phyloP scores from a whole-genome alignment of 2,329 filamentous ascomycete genomes.

The Lasiodiplodia citricola region DNA sequence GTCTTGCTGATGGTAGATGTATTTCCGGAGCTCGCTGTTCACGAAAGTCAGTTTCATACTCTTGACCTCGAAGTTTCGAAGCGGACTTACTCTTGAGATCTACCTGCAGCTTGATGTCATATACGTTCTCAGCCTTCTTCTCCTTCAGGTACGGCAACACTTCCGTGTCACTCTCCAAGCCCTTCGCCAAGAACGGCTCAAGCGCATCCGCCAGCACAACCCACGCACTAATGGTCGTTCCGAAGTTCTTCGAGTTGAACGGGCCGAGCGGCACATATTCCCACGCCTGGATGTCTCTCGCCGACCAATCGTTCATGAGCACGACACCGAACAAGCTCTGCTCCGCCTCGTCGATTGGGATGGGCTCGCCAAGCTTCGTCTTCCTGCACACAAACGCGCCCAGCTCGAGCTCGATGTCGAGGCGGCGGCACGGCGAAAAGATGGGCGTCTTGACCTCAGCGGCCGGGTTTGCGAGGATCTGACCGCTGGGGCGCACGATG shows the following conservation, averaged over 20 bases:
- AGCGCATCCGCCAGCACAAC: conserved; percentile 78
- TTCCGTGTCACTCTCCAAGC: conserved; percentile 60
- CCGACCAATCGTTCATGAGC: conserved; percentile 87
- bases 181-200: conserved; percentile 66
- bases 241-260: conserved; percentile 86
- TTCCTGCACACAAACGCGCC: conserved; percentile 73
- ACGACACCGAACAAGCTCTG: conserved; percentile 80
- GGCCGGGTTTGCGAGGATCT: conserved; percentile 70
- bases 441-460: conserved; percentile 66
- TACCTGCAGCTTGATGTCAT: conserved; percentile 72
- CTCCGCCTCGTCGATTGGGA: conserved; percentile 68
- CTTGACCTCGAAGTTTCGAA: background rate
- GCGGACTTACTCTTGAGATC: conserved; percentile 58
- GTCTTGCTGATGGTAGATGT: conserved; percentile 64
- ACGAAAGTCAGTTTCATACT: conserved; percentile 30
- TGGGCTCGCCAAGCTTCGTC: conserved; percentile 68
- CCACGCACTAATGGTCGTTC: conserved; percentile 78
- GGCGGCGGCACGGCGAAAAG: conserved; percentile 66
- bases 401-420: conserved; percentile 83
- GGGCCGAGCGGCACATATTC: conserved; percentile 83
- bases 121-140: conserved; percentile 63
- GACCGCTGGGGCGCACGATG: conserved; percentile 75
- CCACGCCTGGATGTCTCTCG: conserved; percentile 81
- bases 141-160: conserved; percentile 70
- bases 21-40: conserved; percentile 51